These are phyloP conservation scores for Solanum arcanum DNA, from an alignment of 257 asterid genomes.

Conservation along the genomic window DNA sequence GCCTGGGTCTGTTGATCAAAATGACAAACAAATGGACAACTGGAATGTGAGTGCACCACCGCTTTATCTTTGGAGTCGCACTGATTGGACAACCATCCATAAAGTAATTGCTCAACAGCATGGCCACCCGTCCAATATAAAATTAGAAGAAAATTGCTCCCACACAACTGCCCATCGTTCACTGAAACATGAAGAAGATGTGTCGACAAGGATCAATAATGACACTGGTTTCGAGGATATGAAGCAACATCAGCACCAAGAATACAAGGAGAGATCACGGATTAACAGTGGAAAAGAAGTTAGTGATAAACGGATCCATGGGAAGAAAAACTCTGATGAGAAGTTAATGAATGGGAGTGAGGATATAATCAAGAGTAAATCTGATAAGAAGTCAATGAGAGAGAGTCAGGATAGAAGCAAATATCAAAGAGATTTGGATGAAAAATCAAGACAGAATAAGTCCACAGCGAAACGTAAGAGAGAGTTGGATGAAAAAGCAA, in stretches of 20 bases:
- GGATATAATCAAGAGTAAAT: not conserved
- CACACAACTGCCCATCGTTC: slow-evolving; percentile 4
- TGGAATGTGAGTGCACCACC: slow-evolving; percentile 64
- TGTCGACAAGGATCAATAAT: not conserved
- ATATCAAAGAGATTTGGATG: not conserved
- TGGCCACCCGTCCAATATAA: slow-evolving; percentile 34
- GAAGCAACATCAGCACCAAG: slow-evolving; percentile 10
- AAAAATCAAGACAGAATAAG: slow-evolving; percentile 2
- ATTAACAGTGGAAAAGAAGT: slow-evolving; percentile 10
- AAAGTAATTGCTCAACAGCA: slow-evolving; percentile 52
- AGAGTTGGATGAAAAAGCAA: slow-evolving; percentile 1
- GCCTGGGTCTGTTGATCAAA: slow-evolving; percentile 73
- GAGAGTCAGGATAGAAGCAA: not conserved
- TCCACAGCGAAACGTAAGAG: slow-evolving; percentile 6
- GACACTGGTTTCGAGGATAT: slow-evolving; percentile 8
- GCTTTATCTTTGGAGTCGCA: slow-evolving; percentile 81
- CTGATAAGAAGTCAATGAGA: not conserved
- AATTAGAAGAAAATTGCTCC: slow-evolving; percentile 1
- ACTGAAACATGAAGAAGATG: not conserved
- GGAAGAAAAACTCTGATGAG: slow-evolving; percentile 4
- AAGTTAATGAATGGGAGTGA: not conserved
- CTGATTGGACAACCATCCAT: slow-evolving; percentile 52
- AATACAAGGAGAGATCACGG: slow-evolving; percentile 1
- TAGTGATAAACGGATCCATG: slow-evolving; percentile 1
- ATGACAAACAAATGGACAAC: slow-evolving; percentile 65